Conservation (phyloP, 2,329 filamentous ascomycete species). For the Fusarium buxicola region DNA sequence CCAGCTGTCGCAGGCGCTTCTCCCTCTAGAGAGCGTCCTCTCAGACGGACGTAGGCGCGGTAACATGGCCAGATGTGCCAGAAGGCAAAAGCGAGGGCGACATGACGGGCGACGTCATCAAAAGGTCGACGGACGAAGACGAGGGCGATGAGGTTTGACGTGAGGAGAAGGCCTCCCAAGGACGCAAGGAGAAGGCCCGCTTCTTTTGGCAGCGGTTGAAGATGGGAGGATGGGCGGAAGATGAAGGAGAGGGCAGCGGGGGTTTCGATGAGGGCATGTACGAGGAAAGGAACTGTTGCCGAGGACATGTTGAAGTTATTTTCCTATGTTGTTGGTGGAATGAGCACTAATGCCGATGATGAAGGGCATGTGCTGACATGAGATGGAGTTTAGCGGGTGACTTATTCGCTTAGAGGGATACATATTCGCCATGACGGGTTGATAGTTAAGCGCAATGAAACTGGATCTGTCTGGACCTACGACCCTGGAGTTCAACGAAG, state of each 20-base stretch:
- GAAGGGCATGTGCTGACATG: too few species aligned
- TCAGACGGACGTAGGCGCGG: slow-evolving; percentile 52
- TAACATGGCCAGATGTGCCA: slow-evolving; percentile 63
- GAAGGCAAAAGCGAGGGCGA: slow-evolving; percentile 57
- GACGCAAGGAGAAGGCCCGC: slow-evolving; percentile 59
- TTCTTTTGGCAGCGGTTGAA: slow-evolving; percentile 54
- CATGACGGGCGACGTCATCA: slow-evolving; percentile 48
- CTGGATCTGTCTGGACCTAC: too few species aligned
- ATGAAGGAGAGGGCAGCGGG: slow-evolving; percentile 61
- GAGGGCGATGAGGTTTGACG: slow-evolving; percentile 58
- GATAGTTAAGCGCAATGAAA: too few species aligned
- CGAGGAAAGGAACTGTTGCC: slow-evolving; percentile 50
- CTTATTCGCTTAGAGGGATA: too few species aligned
- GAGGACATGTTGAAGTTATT: slow-evolving; percentile 6
- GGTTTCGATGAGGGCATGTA: slow-evolving; percentile 55
- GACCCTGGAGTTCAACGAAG: too few species aligned
- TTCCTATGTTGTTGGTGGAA: neutral
- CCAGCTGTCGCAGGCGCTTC: slow-evolving; percentile 23
- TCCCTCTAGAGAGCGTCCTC: slow-evolving; percentile 44
- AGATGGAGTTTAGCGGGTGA: too few species aligned
- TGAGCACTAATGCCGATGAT: too few species aligned
- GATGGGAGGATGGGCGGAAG: slow-evolving; percentile 55
- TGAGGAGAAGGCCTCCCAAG: slow-evolving; percentile 60
- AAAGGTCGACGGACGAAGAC: slow-evolving; percentile 49
- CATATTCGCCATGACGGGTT: too few species aligned